Percentiles rank a stretch among this genome's conserved stretches.
Evolutionary conservation across 352 stramenopile genomes (phyloP).

Genomic region (Phytophthora macrochlamydospora): DNA sequence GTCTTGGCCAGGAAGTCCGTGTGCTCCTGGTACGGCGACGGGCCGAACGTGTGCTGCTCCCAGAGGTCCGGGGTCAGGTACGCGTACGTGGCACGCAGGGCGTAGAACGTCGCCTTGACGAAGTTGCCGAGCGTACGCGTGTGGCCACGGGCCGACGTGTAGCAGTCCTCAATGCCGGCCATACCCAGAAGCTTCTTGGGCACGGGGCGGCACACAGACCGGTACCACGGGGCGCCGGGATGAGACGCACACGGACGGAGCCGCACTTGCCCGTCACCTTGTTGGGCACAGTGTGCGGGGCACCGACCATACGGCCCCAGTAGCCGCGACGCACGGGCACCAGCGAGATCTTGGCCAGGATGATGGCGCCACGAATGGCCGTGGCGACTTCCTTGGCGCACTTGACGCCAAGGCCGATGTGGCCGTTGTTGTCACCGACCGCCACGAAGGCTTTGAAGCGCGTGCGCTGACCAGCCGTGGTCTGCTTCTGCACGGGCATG

Average conservation of each 20-base stretch:
- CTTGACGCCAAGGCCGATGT: constrained; percentile 99
- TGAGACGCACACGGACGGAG: constrained; percentile 98
- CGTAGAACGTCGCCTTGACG: constrained; percentile 99
- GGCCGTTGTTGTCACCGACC: constrained; percentile 97
- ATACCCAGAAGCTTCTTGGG: constrained; percentile 99
- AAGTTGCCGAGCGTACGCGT: constrained; percentile 99
- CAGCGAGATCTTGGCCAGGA: constrained; percentile 99
- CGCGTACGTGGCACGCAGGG: constrained; percentile 97
- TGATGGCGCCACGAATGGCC: constrained; percentile 99
- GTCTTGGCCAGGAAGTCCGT: constrained; percentile 99
- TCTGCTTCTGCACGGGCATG: constrained; percentile 99
- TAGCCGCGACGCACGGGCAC: constrained; percentile 98
- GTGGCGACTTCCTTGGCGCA: constrained; percentile 99
- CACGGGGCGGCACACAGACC: constrained; percentile 97
- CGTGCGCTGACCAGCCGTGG: constrained; percentile 98
- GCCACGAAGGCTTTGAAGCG: constrained; percentile 99
- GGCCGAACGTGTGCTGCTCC: constrained; percentile 94
- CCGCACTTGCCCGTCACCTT: constrained; percentile 99
- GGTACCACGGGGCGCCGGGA: constrained; percentile 98
- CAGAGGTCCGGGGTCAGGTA: constrained; percentile 99
- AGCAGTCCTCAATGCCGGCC: constrained; percentile 99
- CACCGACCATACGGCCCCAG: constrained; percentile 96
- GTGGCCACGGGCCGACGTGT: constrained; percentile 96
- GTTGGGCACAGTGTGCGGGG: constrained; percentile 96
- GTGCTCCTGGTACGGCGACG: constrained; percentile 98